phyloP scores from a whole-genome alignment of 768 basidiomycete species.

The Tulasnella sp. region DNA sequence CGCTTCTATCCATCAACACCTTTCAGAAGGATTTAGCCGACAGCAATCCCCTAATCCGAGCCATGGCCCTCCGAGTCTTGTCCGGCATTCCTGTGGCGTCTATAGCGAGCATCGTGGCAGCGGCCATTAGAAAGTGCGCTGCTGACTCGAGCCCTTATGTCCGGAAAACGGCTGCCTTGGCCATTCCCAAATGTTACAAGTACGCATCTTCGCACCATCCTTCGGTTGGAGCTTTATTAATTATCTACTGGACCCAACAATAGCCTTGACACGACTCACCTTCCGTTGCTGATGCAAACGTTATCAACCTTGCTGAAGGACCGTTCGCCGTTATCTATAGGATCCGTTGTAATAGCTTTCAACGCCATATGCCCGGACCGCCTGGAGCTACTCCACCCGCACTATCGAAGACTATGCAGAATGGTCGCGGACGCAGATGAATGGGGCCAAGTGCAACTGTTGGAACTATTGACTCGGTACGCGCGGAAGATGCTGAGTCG shows the following conservation, averaged over 20 bases:
- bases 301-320: conserved; percentile 48
- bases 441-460: conserved; percentile 86
- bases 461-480: conserved; percentile 77
- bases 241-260: conserved; percentile 26
- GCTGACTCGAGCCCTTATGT: conserved; percentile 92
- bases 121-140: conserved; percentile 90
- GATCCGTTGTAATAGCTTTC: conserved; percentile 81
- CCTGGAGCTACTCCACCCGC: conserved; percentile 81
- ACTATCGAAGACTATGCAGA: conserved; percentile 79
- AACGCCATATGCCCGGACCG: conserved; percentile 80
- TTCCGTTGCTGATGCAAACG: conserved; percentile 52
- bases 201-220: conserved; percentile 35
- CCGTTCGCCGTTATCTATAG: conserved; percentile 80
- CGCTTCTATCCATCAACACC: conserved; percentile 93
- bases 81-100: conserved; percentile 87
- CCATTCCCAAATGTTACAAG: conserved; percentile 83
- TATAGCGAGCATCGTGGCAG: conserved; percentile 77
- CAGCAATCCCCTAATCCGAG: conserved; percentile 86
- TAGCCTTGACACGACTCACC: conserved; percentile 71
- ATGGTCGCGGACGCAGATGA: conserved; percentile 90
- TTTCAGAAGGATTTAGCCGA: conserved; percentile 96
- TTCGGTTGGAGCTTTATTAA: neutral
- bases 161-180: conserved; percentile 85
- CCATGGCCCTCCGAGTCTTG: conserved; percentile 91
- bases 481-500: conserved; percentile 76